A percentile compares a stretch with the other conserved stretches of the same genome.
phyloP scores from a whole-genome alignment of 169 alveolate genomes.

The Nephromyces sp. region DNA sequence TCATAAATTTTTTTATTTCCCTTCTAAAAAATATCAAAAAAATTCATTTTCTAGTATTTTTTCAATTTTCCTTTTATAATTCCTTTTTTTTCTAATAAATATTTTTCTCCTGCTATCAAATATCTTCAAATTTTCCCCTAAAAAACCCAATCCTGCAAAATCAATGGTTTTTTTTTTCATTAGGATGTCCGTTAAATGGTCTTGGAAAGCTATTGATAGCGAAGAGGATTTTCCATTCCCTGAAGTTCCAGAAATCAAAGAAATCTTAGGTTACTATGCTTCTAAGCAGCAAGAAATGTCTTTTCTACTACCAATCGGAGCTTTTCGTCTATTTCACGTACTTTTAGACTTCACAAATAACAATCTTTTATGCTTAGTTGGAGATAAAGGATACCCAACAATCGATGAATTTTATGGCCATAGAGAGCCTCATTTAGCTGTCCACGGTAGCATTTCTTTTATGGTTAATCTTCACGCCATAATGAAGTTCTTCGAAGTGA shows the following conservation, averaged over 20 bases:
- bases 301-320: slow-evolving; percentile 62
- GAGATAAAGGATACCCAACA: slow-evolving; percentile 69
- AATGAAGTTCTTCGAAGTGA: slow-evolving; percentile 45
- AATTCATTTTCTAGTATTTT: no score
- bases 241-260: slow-evolving; percentile 33
- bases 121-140: no score
- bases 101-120: no score
- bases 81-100: no score
- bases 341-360: slow-evolving; percentile 44
- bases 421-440: slow-evolving; percentile 66
- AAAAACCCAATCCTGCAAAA: no score
- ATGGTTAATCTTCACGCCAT: slow-evolving; percentile 68
- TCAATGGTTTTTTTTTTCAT: neutral
- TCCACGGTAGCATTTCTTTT: slow-evolving; percentile 67
- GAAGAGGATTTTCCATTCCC: no score
- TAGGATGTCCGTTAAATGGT: neutral
- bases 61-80: no score
- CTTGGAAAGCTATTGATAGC: no score
- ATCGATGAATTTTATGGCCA: slow-evolving; percentile 56
- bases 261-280: slow-evolving; percentile 43
- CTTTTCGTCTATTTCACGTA: slow-evolving; percentile 49
- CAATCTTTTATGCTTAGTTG: slow-evolving; percentile 53
- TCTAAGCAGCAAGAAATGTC: slow-evolving; percentile 44
- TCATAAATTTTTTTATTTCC: no score
- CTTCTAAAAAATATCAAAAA: no score